These are phyloP conservation scores for Pythium utonaiense DNA, from an alignment of 352 stramenopile genomes.

Conservation along the genomic window DNA sequence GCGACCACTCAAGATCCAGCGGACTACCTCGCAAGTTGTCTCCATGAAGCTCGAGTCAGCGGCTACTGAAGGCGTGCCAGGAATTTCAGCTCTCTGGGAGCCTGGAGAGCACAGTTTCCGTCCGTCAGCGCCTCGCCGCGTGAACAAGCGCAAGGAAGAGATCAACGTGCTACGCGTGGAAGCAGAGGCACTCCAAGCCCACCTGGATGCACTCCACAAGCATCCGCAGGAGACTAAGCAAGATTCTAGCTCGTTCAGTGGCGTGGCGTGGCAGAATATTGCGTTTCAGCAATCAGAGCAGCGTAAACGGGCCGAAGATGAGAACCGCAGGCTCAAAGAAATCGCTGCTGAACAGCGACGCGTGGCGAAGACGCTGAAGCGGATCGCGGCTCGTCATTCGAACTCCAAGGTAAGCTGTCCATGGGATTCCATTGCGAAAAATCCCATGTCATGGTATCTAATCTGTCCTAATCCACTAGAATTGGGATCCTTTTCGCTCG, in stretches of 20 bases:
- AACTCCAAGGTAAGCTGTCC: constrained; percentile 9
- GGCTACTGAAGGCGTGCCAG: neutral
- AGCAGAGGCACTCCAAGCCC: constrained; percentile 3
- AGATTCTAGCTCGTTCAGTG: no score
- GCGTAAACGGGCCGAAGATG: constrained; percentile 31
- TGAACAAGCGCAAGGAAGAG: constrained; percentile 12
- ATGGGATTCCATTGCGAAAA: no score
- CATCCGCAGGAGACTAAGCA: neutral
- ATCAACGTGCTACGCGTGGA: constrained; percentile 9
- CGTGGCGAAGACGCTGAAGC: constrained; percentile 14
- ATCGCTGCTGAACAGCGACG: constrained; percentile 55
- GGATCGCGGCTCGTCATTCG: neutral
- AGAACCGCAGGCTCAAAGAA: constrained; percentile 49
- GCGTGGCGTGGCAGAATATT: constrained; percentile 13
- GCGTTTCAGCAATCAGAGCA: constrained; percentile 7
- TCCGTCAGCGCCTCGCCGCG: neutral
- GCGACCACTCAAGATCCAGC: neutral
- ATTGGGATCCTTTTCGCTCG: neutral
- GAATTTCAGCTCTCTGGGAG: neutral
- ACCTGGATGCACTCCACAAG: neutral
- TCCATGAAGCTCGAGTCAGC: neutral
- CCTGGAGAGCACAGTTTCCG: neutral
- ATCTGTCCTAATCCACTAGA: no score
- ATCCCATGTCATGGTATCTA: no score
- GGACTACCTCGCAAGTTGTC: neutral